Percentiles rank a stretch among this genome's conserved stretches.
These are phyloP conservation scores for Chytriomyces hyalinus DNA, from an alignment of 192 early-diverging fungal genomes.

Conservation along the genomic window DNA sequence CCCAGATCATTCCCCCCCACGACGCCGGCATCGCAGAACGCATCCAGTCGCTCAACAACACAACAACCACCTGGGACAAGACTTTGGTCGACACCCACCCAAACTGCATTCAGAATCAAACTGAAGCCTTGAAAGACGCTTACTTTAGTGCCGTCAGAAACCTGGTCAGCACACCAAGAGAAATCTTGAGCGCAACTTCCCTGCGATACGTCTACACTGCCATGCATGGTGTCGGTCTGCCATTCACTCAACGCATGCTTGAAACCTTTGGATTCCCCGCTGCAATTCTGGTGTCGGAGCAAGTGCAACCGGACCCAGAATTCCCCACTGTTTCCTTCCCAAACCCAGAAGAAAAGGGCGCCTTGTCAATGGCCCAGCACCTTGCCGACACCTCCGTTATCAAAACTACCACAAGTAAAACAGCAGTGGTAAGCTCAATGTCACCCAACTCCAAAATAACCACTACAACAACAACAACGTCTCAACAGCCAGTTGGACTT, in stretches of 20 bases:
- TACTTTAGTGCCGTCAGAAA: constrained; percentile 63
- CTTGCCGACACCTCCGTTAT: constrained; percentile 10
- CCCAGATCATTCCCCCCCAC: constrained; percentile 89
- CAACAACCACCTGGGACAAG: constrained; percentile 71
- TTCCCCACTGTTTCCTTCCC: constrained; percentile 75
- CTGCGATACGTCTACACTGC: constrained; percentile 86
- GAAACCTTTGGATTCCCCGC: constrained; percentile 72
- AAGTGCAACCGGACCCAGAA: constrained; percentile 81
- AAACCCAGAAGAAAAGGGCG: constrained; percentile 84
- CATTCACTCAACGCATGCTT: constrained; percentile 73
- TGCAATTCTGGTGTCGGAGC: constrained; percentile 65
- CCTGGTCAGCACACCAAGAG: constrained; percentile 35
- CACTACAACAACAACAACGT: constrained; percentile 49
- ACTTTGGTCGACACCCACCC: constrained; percentile 60
- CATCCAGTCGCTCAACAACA: constrained; percentile 51
- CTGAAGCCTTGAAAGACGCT: constrained; percentile 64
- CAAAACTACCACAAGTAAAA: neutral
- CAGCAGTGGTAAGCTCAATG: neutral
- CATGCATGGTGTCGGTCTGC: constrained; percentile 93
- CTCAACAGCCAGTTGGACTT: constrained; percentile 41
- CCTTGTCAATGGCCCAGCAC: constrained; percentile 56
- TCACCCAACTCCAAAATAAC: constrained; percentile 67
- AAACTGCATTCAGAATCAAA: constrained; percentile 58
- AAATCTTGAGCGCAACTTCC: constrained; percentile 50
- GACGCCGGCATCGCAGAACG: constrained; percentile 78